phyloP scores from a whole-genome alignment of 1,284 basidiomycete species.

The Ceratobasidium papillatum region DNA sequence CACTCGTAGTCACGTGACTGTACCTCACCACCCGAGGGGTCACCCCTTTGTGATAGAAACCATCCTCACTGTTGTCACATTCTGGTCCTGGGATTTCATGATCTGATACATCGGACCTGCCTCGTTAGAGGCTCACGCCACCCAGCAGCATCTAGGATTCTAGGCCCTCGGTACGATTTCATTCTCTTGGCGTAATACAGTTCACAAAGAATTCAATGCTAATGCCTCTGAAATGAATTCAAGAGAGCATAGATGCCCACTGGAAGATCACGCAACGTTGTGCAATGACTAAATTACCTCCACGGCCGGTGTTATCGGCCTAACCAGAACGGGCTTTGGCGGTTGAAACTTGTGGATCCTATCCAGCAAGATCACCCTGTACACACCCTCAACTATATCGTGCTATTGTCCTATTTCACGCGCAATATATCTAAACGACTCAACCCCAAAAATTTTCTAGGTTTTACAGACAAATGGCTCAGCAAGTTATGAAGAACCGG shows the following conservation, averaged over 20 bases:
- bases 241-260: background rate
- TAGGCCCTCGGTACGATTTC: background rate
- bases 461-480: background rate
- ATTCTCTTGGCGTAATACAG: background rate
- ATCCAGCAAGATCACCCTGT: conserved; percentile 20
- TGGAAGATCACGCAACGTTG: background rate
- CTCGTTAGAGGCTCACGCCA: no score
- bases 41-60: background rate
- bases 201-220: background rate
- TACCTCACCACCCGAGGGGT: background rate
- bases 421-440: background rate
- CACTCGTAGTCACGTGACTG: background rate
- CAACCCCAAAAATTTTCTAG: conserved; percentile 11
- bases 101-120: no score
- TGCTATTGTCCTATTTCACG: conserved; percentile 15
- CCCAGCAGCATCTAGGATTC: background rate
- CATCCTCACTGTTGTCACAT: background rate
- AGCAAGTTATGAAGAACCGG: conserved; percentile 1
- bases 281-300: background rate
- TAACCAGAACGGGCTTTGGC: conserved; percentile 13
- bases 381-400: background rate
- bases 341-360: conserved; percentile 13
- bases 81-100: background rate
- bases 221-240: background rate
- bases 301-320: background rate